Percentiles rank a stretch among this genome's conserved stretches.
These are phyloP conservation scores for Plasmodium gaboni DNA, from an alignment of 169 alveolate species.

Conservation along the genomic window DNA sequence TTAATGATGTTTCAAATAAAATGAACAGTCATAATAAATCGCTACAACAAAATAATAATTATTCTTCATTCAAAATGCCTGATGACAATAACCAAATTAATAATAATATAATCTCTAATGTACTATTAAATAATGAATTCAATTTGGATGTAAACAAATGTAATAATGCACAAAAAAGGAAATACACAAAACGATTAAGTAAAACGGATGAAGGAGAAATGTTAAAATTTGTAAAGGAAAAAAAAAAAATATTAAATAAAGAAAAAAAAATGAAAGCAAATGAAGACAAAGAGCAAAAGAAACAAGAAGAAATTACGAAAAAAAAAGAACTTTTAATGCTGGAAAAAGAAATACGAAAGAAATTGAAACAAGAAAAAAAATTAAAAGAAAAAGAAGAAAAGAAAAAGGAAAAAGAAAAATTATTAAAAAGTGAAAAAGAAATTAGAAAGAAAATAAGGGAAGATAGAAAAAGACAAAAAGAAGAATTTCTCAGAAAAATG, in stretches of 20 bases:
- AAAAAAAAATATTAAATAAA: background rate
- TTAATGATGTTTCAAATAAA: no score
- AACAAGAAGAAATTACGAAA: background rate
- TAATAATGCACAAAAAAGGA: background rate
- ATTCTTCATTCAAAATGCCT: no score
- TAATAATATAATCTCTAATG: no score
- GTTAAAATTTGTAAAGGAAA: background rate
- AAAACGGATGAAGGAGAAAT: background rate
- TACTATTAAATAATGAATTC: no score
- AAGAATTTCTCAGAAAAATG: background rate
- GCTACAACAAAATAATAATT: no score
- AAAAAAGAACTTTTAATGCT: background rate
- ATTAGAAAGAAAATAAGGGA: background rate
- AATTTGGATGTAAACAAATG: background rate
- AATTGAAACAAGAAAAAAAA: conserved; percentile 12
- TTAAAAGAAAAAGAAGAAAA: background rate
- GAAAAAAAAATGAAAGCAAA: background rate
- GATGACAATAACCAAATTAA: no score
- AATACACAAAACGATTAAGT: background rate
- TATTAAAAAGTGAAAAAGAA: conserved; percentile 2
- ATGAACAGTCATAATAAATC: no score
- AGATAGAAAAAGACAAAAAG: conserved; percentile 10
- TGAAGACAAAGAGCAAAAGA: conserved; percentile 1
- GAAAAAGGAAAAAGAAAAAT: conserved; percentile 10
- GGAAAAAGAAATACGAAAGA: background rate